phyloP scores from a whole-genome alignment of 306 rosid species.

The Vigna nakashimae region DNA sequence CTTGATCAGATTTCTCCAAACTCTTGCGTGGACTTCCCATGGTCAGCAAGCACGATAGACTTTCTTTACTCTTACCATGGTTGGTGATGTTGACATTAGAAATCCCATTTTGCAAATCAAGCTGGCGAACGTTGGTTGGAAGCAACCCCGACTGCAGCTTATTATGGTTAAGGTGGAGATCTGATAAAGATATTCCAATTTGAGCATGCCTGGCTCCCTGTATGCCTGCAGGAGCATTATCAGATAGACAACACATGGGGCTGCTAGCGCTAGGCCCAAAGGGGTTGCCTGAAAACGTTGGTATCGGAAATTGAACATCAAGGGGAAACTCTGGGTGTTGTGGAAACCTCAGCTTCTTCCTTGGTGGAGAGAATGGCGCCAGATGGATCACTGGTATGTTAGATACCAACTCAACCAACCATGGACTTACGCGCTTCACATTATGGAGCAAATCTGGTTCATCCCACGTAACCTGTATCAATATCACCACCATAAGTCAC shows the following conservation, averaged over 20 bases:
- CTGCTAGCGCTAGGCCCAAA: constrained; percentile 67
- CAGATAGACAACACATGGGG: constrained; percentile 82
- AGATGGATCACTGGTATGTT: constrained; percentile 71
- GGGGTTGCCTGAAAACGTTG: constrained; percentile 79
- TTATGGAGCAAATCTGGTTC: constrained; percentile 98
- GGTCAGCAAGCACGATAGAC: constrained; percentile 70
- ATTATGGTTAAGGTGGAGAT: constrained; percentile 76
- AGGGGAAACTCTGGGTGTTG: constrained; percentile 66
- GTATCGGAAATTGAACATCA: constrained; percentile 68
- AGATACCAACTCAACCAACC: constrained; percentile 90
- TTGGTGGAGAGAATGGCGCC: constrained; percentile 76
- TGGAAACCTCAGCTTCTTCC: constrained; percentile 85
- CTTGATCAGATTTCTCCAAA: constrained; percentile 71
- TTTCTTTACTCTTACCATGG: constrained; percentile 58
- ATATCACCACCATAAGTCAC: neutral
- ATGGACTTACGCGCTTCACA: constrained; percentile 96
- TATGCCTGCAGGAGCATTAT: constrained; percentile 97
- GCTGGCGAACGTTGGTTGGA: constrained; percentile 60
- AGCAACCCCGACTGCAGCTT: constrained; percentile 78
- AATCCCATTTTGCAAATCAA: constrained; percentile 57
- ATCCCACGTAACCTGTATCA: constrained; percentile 89
- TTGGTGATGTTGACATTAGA: constrained; percentile 52
- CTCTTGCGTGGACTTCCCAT: constrained; percentile 70
- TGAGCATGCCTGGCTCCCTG: constrained; percentile 99
- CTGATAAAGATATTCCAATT: constrained; percentile 84